Evolutionary conservation across 2,329 filamentous ascomycete species (phyloP).

Genomic region (Ophidiomyces ophidiicola): DNA sequence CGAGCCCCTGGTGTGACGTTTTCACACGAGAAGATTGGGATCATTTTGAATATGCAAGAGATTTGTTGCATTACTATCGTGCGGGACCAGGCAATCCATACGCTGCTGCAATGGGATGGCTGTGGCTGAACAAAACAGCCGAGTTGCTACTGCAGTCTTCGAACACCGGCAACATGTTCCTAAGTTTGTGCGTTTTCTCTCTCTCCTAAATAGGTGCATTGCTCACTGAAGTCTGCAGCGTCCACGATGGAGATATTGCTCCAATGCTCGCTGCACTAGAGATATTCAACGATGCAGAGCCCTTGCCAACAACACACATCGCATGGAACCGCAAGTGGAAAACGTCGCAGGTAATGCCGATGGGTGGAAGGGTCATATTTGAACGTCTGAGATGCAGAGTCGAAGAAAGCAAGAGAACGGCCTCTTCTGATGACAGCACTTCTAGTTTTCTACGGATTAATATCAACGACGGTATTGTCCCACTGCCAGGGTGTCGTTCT

Average conservation of each 20-base stretch:
- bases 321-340: conserved; percentile 39
- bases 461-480: conserved; percentile 46
- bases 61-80: conserved; percentile 48
- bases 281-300: conserved; percentile 33
- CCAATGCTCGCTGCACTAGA: conserved; percentile 43
- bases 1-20: conserved; percentile 45
- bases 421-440: conserved; percentile 9
- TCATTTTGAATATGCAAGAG: conserved; percentile 47
- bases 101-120: conserved; percentile 43
- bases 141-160: conserved; percentile 37
- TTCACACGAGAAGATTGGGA: conserved; percentile 45
- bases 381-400: conserved; percentile 40
- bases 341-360: conserved; percentile 45
- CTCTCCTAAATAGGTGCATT: not conserved
- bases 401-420: conserved; percentile 1
- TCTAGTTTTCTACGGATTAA: conserved; percentile 40
- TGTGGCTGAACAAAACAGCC: conserved; percentile 47
- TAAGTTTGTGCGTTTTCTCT: conserved; percentile 41
- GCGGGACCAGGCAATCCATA: conserved; percentile 46
- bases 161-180: conserved; percentile 39
- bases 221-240: conserved; percentile 21
- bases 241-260: conserved; percentile 48
- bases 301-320: conserved; percentile 38
- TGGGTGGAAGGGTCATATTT: conserved; percentile 45
- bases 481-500: conserved; percentile 36